Evolutionary conservation across 2,329 filamentous ascomycete genomes (phyloP).

Genomic region (Macrophomina phaseolina): DNA sequence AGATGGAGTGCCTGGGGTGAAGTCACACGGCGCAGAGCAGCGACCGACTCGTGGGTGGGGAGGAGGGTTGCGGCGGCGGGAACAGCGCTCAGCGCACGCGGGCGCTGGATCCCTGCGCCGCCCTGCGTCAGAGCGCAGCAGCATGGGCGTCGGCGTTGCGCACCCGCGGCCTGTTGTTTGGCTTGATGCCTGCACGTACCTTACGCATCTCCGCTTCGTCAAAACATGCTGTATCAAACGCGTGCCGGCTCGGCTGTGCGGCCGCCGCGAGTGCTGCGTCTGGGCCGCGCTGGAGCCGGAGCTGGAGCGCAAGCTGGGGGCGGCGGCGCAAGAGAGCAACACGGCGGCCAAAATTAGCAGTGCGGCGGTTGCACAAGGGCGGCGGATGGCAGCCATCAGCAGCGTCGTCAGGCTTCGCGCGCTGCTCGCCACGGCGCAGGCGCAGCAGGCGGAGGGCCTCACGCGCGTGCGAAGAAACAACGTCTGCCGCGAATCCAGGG

Average conservation of each 20-base stretch:
- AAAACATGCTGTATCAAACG: not conserved
- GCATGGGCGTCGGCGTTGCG: not conserved
- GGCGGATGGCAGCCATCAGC: not conserved
- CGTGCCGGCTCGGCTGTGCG: not conserved
- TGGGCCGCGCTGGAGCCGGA: not conserved
- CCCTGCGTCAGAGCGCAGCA: constrained; percentile 23
- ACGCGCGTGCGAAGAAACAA: not conserved
- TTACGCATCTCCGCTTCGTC: not conserved
- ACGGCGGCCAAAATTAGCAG: not conserved
- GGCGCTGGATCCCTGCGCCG: constrained; percentile 3
- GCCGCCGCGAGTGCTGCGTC: not conserved
- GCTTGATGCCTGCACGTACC: not conserved
- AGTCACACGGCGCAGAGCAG: constrained; percentile 9
- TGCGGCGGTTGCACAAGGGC: not conserved
- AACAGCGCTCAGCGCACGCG: not conserved
- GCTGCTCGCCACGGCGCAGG: not conserved
- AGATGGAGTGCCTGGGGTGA: constrained; percentile 9
- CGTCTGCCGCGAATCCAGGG: not conserved
- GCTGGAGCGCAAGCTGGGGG: not conserved
- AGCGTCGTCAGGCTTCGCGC: constrained; percentile 3
- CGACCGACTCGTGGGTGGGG: not conserved
- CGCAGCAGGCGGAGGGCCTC: not conserved
- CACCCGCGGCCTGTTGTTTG: no score
- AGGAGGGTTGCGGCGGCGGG: not conserved
- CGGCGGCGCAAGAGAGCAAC: not conserved